A percentile compares a stretch with the other conserved stretches of the same genome.
Conservation (phyloP, 371 early-diverging fungal species). For the Circinella umbellata region DNA sequence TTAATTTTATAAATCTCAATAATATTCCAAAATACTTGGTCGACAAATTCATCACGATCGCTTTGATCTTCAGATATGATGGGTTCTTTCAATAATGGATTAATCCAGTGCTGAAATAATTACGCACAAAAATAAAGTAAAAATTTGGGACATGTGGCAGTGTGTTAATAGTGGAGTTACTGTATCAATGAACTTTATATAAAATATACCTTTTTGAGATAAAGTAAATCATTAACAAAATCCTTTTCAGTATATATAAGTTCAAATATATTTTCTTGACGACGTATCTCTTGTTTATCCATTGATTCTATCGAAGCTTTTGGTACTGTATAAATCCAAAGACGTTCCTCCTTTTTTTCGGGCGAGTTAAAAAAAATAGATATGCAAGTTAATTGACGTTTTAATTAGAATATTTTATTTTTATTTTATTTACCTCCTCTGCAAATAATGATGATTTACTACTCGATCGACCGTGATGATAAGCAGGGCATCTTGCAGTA, state of each 20-base stretch:
- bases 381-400: too few relatives aligned
- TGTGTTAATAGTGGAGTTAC: neutral
- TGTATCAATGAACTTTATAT: neutral
- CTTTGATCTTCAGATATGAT: neutral
- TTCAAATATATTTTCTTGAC: conserved; percentile 95
- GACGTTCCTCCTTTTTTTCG: conserved; percentile 29
- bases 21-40: conserved; percentile 85
- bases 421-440: neutral
- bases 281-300: conserved; percentile 76
- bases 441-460: conserved; percentile 14
- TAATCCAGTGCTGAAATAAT: conserved; percentile 65
- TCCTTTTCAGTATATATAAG: conserved; percentile 90
- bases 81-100: conserved; percentile 60
- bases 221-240: conserved; percentile 80
- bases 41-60: conserved; percentile 67
- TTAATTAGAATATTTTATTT: neutral
- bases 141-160: neutral
- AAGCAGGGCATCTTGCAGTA: conserved; percentile 1
- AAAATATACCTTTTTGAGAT: conserved; percentile 60
- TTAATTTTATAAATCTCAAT: conserved; percentile 75
- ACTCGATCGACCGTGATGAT: conserved; percentile 17
- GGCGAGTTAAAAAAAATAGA: too few relatives aligned
- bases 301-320: conserved; percentile 73
- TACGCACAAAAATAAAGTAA: neutral
- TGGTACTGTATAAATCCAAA: conserved; percentile 71